Percentiles rank a stretch among this genome's conserved stretches.
These are phyloP conservation scores for Claviceps sp. DNA, from an alignment of 2,329 filamentous ascomycete species.

Conservation along the genomic window DNA sequence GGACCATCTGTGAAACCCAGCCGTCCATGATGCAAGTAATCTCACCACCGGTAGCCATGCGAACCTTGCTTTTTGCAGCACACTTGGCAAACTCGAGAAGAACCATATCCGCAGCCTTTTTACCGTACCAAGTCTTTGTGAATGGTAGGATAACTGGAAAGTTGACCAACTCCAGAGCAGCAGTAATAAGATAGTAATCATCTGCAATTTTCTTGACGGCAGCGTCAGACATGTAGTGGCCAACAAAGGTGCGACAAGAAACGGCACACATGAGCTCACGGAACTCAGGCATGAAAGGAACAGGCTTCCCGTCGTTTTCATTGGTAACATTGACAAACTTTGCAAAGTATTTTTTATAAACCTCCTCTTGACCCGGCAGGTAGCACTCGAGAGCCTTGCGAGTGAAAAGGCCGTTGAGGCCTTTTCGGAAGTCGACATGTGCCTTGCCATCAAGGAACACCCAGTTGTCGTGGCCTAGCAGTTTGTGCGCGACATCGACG, in stretches of 20 bases:
- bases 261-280: conserved; percentile 91
- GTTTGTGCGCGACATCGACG: conserved; percentile 86
- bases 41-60: conserved; percentile 79
- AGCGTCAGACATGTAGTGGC: conserved; percentile 85
- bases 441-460: conserved; percentile 92
- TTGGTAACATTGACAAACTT: conserved; percentile 65
- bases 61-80: conserved; percentile 82
- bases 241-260: conserved; percentile 92
- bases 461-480: conserved; percentile 86
- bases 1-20: conserved; percentile 81
- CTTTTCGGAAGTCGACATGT: conserved; percentile 95
- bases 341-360: conserved; percentile 79
- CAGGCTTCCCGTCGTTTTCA: conserved; percentile 56
- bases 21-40: conserved; percentile 89
- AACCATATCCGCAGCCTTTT: conserved; percentile 89
- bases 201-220: conserved; percentile 88
- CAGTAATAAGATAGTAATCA: conserved; percentile 94
- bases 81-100: conserved; percentile 81
- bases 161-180: conserved; percentile 91
- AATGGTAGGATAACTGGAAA: conserved; percentile 93
- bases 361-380: conserved; percentile 81
- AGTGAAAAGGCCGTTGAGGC: conserved; percentile 88
- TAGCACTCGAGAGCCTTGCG: conserved; percentile 78
- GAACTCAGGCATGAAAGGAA: conserved; percentile 83
- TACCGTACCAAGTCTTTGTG: conserved; percentile 94